Base-by-base conservation (phyloP, 2,329 filamentous ascomycete species). In the Emmonsiellopsis sp. region DNA sequence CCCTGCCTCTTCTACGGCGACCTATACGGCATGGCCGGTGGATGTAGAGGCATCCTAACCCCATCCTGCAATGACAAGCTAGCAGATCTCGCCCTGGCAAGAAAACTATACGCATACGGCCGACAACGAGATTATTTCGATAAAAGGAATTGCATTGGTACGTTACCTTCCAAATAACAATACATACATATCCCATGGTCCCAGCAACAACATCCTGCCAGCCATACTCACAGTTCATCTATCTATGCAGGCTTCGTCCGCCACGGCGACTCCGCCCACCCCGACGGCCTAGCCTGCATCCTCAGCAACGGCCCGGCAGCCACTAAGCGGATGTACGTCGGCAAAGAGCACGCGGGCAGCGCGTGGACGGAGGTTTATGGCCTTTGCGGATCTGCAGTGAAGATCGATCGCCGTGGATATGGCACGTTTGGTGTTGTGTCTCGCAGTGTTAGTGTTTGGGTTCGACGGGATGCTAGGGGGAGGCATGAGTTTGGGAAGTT, bases 1-100 rank as follows among this genome's bases (percentile, higher is more conserved):
- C 85, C 85, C 0, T 87, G 82, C 60, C 71, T 87, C 37, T 88
- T 88, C 65, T 88, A 83, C 63, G 83, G 84, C 27, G 84, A 88
- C 62, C 65, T 87, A 0, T 86, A 85, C 65, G 84, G 84, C 21
- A 81, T 83, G 48, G 70, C 73, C 49, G 75, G 70, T n/a, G 68
- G 66, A 0, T 71, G 46, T 21, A 2, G 40, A 21, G 46, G 46
- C 11, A 49, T 49, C 14, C 46, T 49, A 10, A 49, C 8, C 27
- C 46, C 46, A 8, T 49, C 77, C 3, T 79, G 77, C 53, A 76
- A 74, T 33, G 76, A 74, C 8, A 75, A 74, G 46, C 72, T 87
- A 1, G 78, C 82, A 0, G 74, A 77, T 13, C 72, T 88, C 21
- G 75, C 81, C 39, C 74, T 84, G 8, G 81, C 81, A 1, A 76